Evolutionary conservation across 345 rosid genomes (phyloP).

Genomic region (Zanthoxylum bungeanum): DNA sequence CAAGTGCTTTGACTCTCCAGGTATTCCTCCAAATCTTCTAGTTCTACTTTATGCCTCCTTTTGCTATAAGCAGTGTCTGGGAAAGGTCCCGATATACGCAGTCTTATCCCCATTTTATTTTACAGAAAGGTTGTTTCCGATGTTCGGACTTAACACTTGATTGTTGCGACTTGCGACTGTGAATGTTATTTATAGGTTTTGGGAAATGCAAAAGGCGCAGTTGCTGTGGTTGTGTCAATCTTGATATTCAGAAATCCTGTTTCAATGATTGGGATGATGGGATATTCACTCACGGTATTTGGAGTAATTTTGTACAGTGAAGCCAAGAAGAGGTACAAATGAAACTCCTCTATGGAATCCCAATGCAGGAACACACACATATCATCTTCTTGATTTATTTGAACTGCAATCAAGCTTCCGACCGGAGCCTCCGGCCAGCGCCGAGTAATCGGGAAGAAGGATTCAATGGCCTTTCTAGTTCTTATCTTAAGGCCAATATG

Average conservation of each 20-base stretch:
- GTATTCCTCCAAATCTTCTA: constrained; percentile 9
- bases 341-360: constrained; percentile 6
- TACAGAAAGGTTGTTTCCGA: too few species aligned
- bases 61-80: too few species aligned
- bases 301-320: constrained; percentile 52
- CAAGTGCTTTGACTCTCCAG: constrained; percentile 60
- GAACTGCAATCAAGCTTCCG: background rate
- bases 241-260: constrained; percentile 56
- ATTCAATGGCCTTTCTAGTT: background rate
- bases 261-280: constrained; percentile 53
- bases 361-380: background rate
- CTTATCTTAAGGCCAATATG: background rate
- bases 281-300: constrained; percentile 48
- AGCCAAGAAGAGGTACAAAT: constrained; percentile 50
- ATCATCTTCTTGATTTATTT: background rate
- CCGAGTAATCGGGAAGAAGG: background rate
- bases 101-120: too few species aligned
- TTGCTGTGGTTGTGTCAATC: constrained; percentile 57
- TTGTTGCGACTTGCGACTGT: too few species aligned
- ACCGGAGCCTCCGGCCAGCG: background rate
- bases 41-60: too few species aligned
- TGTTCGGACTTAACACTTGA: too few species aligned
- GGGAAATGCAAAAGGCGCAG: constrained; percentile 66
- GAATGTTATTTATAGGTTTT: constrained; percentile 40
- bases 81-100: too few species aligned